Percentiles rank a stretch among this genome's conserved stretches.
These are phyloP conservation scores for Starmerella bombi DNA, from an alignment of 805 yeast genomes.

Conservation along the genomic window DNA sequence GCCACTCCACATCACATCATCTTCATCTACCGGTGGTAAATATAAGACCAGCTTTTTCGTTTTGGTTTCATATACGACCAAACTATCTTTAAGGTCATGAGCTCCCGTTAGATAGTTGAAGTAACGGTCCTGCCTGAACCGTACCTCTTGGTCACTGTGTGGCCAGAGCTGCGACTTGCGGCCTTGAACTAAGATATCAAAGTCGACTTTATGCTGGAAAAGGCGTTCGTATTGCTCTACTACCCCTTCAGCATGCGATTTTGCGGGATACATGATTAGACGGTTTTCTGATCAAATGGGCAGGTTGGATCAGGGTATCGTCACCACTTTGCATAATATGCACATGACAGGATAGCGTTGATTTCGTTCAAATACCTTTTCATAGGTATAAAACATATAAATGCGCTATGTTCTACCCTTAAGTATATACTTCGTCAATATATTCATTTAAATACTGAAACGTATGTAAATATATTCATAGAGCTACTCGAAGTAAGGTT, in stretches of 20 bases:
- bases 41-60: conserved; percentile 53
- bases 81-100: conserved; percentile 57
- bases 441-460: too few relatives aligned
- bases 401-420: too few relatives aligned
- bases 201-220: conserved; percentile 21
- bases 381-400: too few relatives aligned
- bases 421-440: too few relatives aligned
- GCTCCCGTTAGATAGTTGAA: conserved; percentile 80
- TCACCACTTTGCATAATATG: too few relatives aligned
- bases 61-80: conserved; percentile 43
- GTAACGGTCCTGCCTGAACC: conserved; percentile 80
- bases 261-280: conserved; percentile 80
- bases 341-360: too few relatives aligned
- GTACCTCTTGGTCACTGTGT: conserved; percentile 66
- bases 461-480: too few relatives aligned
- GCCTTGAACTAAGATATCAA: conserved; percentile 32
- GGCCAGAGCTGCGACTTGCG: conserved; percentile 38
- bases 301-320: too few relatives aligned
- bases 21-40: conserved; percentile 71
- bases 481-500: too few relatives aligned
- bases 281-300: too few relatives aligned
- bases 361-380: too few relatives aligned
- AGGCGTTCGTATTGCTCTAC: conserved; percentile 27
- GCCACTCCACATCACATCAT: conserved; percentile 96
- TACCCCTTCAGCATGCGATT: conserved; percentile 44